A percentile compares a stretch with the other conserved stretches of the same genome.
These are phyloP conservation scores for Bonia amplexicaulis DNA, from an alignment of 176 grass and related monocot genomes.

Conservation along the genomic window DNA sequence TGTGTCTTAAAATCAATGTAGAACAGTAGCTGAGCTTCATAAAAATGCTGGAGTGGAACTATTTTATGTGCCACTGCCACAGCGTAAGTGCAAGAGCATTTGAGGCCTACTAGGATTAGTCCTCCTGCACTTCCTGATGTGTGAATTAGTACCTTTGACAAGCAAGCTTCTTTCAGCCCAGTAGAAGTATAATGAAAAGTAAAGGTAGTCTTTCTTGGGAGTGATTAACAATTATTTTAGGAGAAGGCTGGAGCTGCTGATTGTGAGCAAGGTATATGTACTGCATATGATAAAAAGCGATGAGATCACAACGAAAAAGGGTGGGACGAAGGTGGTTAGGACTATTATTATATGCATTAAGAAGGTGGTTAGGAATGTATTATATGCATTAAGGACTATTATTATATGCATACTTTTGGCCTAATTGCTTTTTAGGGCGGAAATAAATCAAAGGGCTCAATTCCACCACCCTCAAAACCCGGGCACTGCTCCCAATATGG, in stretches of 20 bases:
- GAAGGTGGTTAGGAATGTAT: not conserved
- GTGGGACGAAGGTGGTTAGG: constrained; percentile 1
- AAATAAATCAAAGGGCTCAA: constrained; percentile 49
- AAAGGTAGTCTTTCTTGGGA: constrained; percentile 33
- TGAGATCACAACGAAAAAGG: constrained; percentile 35
- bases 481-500: constrained; percentile 36
- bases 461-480: constrained; percentile 41
- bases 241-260: constrained; percentile 19
- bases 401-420: constrained; percentile 35
- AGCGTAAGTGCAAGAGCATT: not conserved
- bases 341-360: constrained; percentile 25
- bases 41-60: not conserved
- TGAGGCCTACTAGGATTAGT: not conserved
- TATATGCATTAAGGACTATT: not conserved
- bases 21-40: not conserved
- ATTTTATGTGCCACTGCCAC: not conserved
- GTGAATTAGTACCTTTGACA: constrained; percentile 16
- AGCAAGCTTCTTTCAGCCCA: constrained; percentile 3
- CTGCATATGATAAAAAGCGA: constrained; percentile 34
- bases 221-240: constrained; percentile 28
- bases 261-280: constrained; percentile 38
- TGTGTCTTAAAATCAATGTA: constrained; percentile 3
- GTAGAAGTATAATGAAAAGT: constrained; percentile 25
- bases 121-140: not conserved
- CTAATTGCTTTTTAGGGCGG: constrained; percentile 54